phyloP scores from a whole-genome alignment of 257 asterid species.

The Solanum etuberosum region DNA sequence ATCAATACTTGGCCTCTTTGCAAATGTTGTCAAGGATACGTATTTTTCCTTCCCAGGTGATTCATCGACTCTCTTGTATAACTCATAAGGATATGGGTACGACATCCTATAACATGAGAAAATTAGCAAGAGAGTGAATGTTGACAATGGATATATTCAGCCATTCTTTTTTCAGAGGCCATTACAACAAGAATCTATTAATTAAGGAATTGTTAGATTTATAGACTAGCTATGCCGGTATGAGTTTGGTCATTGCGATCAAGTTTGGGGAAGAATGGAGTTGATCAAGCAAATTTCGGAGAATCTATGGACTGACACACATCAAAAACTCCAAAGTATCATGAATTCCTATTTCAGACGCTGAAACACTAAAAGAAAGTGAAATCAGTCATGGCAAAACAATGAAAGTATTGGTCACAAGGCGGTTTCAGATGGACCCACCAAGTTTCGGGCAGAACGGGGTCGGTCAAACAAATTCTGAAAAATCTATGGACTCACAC shows the following conservation, averaged over 20 bases:
- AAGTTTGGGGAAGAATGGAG: background rate
- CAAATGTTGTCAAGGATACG: slow-evolving; percentile 38
- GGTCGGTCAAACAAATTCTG: background rate
- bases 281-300: background rate
- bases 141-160: background rate
- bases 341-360: background rate
- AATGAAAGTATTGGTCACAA: background rate
- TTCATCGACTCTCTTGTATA: slow-evolving; percentile 80
- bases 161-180: background rate
- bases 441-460: background rate
- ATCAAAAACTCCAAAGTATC: background rate
- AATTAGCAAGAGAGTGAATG: background rate
- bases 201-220: background rate
- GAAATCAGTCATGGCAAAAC: background rate
- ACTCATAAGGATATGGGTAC: slow-evolving; percentile 62
- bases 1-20: slow-evolving; percentile 58
- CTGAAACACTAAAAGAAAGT: background rate
- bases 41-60: slow-evolving; percentile 75
- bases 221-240: background rate
- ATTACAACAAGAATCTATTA: background rate
- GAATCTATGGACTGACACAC: background rate
- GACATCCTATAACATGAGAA: slow-evolving; percentile 49
- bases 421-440: background rate
- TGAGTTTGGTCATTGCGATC: background rate
- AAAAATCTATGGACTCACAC: background rate